Evolutionary conservation across 306 rosid genomes (phyloP).

Genomic region (Malus fusca): DNA sequence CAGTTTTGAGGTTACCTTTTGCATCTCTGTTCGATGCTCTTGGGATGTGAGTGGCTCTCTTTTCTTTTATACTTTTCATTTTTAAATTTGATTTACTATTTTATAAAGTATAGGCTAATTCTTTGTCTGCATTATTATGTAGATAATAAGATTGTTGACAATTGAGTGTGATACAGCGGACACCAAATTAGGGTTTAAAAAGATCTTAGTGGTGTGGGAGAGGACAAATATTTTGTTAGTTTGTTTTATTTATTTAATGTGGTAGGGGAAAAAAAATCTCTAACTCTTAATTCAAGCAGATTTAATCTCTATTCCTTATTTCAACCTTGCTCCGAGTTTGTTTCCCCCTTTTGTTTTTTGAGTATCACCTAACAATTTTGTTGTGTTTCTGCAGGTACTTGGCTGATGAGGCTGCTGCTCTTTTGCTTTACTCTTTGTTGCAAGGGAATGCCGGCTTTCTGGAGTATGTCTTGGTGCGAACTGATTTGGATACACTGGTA

Average conservation of each 20-base stretch:
- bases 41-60: constrained; percentile 61
- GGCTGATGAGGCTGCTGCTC: constrained; percentile 91
- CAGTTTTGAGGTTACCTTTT: constrained; percentile 77
- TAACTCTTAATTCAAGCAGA: background rate
- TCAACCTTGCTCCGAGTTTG: background rate
- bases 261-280: background rate
- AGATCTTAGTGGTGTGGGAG: background rate
- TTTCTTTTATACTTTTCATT: background rate
- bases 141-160: background rate
- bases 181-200: background rate
- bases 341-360: background rate
- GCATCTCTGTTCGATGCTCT: constrained; percentile 84
- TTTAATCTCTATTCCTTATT: background rate
- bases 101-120: background rate
- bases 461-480: constrained; percentile 98
- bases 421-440: constrained; percentile 83
- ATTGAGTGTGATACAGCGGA: background rate
- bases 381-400: constrained; percentile 54
- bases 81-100: background rate
- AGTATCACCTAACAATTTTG: background rate
- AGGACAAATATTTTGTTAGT: background rate
- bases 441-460: constrained; percentile 91
- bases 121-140: background rate
- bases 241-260: too few relatives aligned
- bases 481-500: constrained; percentile 98